These are phyloP conservation scores for Monosiga brevicollis DNA, from an alignment of 78 protist genomes.

Conservation along the genomic window DNA sequence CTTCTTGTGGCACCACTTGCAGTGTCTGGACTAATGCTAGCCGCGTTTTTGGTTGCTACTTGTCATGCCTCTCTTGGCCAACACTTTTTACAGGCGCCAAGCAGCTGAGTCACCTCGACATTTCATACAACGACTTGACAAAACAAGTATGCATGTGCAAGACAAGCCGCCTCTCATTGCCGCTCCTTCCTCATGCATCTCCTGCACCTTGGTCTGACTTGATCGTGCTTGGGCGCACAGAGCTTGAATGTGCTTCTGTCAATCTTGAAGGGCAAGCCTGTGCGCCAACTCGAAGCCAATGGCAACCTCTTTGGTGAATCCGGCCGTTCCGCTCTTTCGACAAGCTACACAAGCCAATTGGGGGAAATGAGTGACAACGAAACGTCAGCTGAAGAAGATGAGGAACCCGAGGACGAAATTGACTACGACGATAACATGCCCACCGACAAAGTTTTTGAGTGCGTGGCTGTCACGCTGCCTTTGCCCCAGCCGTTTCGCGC, in stretches of 20 bases:
- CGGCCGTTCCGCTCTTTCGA: no score
- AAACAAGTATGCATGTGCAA: neutral
- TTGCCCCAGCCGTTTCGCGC: no score
- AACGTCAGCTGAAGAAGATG: no score
- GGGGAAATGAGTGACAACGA: no score
- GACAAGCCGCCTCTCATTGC: neutral
- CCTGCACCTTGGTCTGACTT: neutral
- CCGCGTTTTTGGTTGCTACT: neutral
- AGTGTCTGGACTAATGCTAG: neutral
- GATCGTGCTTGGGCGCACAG: no score
- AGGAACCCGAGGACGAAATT: no score
- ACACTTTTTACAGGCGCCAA: no score
- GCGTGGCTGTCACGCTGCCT: no score
- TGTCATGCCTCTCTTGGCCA: neutral
- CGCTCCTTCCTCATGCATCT: neutral
- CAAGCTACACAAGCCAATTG: no score
- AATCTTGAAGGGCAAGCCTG: neutral
- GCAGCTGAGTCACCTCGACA: neutral
- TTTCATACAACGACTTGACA: neutral
- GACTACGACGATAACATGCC: no score
- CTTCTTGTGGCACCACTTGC: neutral
- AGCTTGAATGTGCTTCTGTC: neutral
- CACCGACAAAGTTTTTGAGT: no score
- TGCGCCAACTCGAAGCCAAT: neutral
- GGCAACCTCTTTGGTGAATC: neutral